Evolutionary conservation across 1,284 basidiomycete genomes (phyloP).

Genomic region (Ustanciosporium gigantosporum): DNA sequence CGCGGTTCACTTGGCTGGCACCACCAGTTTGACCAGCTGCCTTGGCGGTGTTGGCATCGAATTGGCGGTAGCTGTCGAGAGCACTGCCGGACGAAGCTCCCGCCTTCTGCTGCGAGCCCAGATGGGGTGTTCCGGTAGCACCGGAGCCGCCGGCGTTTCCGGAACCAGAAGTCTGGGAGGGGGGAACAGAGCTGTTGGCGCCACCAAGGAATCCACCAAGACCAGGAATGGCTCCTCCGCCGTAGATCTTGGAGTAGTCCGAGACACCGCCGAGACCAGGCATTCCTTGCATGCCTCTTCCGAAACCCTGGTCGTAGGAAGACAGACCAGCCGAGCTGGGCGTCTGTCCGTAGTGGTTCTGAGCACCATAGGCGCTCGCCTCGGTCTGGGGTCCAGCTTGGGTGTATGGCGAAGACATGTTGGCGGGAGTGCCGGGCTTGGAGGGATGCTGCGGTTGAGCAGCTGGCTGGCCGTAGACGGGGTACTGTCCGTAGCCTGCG

Average conservation of each 20-base stretch:
- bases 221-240: constrained; percentile 43
- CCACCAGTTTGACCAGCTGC: constrained; percentile 12
- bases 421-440: constrained; percentile 54
- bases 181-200: constrained; percentile 28
- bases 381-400: constrained; percentile 36
- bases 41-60: constrained; percentile 36
- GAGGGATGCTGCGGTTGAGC: constrained; percentile 49
- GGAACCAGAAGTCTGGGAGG: constrained; percentile 29
- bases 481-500: constrained; percentile 59
- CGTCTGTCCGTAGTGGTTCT: constrained; percentile 46
- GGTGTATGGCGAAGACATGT: constrained; percentile 54
- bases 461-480: constrained; percentile 54
- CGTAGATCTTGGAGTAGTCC: constrained; percentile 58
- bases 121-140: constrained; percentile 31
- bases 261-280: constrained; percentile 37
- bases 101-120: constrained; percentile 41
- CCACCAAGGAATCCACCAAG: constrained; percentile 46
- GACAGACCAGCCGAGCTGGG: constrained; percentile 28
- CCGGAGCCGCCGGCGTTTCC: constrained; percentile 10
- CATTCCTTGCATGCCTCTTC: constrained; percentile 33
- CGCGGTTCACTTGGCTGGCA: constrained; percentile 25
- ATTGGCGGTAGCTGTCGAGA: constrained; percentile 41
- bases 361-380: constrained; percentile 42
- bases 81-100: constrained; percentile 32
- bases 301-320: constrained; percentile 57